Base-by-base conservation (phyloP, 192 early-diverging fungal genomes). In the Coemansia sp. region DNA sequence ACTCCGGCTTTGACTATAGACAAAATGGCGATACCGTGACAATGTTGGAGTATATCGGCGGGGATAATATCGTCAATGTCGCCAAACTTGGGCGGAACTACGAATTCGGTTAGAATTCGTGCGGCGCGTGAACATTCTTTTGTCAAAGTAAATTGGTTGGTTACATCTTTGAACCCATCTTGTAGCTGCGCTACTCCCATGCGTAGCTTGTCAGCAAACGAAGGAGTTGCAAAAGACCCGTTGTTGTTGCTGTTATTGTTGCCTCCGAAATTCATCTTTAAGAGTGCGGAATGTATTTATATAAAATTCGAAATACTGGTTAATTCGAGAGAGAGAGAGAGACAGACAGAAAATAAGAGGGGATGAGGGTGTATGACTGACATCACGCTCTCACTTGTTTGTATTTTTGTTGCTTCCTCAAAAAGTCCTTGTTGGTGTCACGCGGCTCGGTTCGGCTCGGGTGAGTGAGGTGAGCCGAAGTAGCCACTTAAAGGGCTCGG, bases 1-100 rank as follows among this genome's bases (percentile, higher is more conserved):
- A 97, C 95, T 0, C 96, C 96, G 38, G 94, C 96, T 69, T 98
- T 98, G 67, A 97, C 65, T 2, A 96, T 91, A 6, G 93, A 92
- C 68, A 98, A 87, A 11, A 98, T 91, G 55, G 97, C 97, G 18
- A 98, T 86, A 18, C 97, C 97, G 69, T 90, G 90, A 52, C 95
- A 95, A 60, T 93, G 88, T 52, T 77, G 65, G 52, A 92, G 71
- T 41, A 93, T 84, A 60, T 87, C 78, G 18, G 85, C 57, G 5
- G 91, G 91, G 64, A 92, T 93, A 39, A 90, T 86, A 28, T 88
- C 87, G 71, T 91, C 91, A 36, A 90, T 65, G 38, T 83, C 81
- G 43, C 76, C 81, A 59, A 83, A 57, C 60, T 64, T 74, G 11
- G 81, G 81, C 55, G 81, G 81, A 20, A 83, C 81, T 2, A 79